Evolutionary conservation across 1,284 basidiomycete genomes (phyloP).

Genomic region (Grifola frondosa): DNA sequence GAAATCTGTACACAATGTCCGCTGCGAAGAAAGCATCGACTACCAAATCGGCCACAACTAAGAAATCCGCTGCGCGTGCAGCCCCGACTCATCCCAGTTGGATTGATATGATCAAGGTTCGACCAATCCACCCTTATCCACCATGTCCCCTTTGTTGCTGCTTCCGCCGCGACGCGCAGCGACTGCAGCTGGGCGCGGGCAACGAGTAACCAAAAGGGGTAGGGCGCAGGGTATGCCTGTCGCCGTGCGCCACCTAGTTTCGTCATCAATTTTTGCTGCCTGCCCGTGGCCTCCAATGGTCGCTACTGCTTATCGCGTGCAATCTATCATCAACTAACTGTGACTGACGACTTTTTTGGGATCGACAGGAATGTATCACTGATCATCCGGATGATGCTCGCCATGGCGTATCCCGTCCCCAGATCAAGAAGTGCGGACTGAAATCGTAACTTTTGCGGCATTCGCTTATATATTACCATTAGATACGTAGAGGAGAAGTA

Average conservation of each 20-base stretch:
- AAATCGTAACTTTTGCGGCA: too few relatives aligned
- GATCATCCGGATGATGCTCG: constrained; percentile 78
- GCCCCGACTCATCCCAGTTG: constrained; percentile 63
- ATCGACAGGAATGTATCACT: constrained; percentile 75
- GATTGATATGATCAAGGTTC: constrained; percentile 80
- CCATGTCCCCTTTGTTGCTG: background rate
- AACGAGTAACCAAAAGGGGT: constrained; percentile 39
- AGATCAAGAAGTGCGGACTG: constrained; percentile 92
- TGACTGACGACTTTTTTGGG: constrained; percentile 7
- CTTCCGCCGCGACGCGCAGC: constrained; percentile 5
- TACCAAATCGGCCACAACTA: constrained; percentile 31
- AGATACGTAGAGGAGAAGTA: constrained; percentile 80
- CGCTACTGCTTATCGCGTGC: background rate
- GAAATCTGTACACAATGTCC: constrained; percentile 39
- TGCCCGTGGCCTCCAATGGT: constrained; percentile 1
- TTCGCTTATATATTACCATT: constrained; percentile 7
- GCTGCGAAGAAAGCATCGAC: constrained; percentile 39
- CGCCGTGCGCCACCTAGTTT: constrained; percentile 32
- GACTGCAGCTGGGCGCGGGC: constrained; percentile 3
- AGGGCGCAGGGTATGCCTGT: constrained; percentile 42
- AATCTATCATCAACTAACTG: background rate
- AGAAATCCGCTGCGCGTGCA: constrained; percentile 39
- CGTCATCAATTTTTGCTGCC: constrained; percentile 19
- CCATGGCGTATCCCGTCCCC: constrained; percentile 83
- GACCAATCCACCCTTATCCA: constrained; percentile 13